A percentile compares a stretch with the other conserved stretches of the same genome.
These are phyloP conservation scores for Fusarium torulosum DNA, from an alignment of 2,329 filamentous ascomycete genomes.

Conservation along the genomic window DNA sequence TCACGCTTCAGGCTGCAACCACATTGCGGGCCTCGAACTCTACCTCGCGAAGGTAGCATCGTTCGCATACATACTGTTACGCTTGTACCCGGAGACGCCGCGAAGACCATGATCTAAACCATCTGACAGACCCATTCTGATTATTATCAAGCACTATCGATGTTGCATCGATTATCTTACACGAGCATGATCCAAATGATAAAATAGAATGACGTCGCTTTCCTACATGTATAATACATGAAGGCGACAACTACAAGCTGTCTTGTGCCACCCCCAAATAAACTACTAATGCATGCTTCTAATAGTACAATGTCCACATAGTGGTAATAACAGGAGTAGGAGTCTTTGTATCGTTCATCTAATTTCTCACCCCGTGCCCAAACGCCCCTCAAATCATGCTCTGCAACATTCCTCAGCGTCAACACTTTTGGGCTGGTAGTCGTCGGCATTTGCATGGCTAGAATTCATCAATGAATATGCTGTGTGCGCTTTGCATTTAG, in stretches of 20 bases:
- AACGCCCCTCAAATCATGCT: conserved; percentile 47
- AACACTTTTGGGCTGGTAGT: not conserved
- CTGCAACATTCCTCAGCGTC: conserved; percentile 13
- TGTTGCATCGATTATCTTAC: not conserved
- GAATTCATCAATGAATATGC: conserved; percentile 13
- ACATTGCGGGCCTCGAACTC: conserved; percentile 39
- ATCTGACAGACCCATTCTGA: not conserved
- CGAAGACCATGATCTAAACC: not conserved
- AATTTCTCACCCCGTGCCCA: conserved; percentile 47
- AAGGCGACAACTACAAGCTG: conserved; percentile 37
- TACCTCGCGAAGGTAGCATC: conserved; percentile 8
- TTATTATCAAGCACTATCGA: not conserved
- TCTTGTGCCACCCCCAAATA: conserved; percentile 28
- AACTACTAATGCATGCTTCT: conserved; percentile 47
- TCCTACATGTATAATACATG: conserved; percentile 47
- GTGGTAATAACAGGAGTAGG: conserved; percentile 48
- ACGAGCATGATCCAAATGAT: not conserved
- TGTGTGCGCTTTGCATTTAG: conserved; percentile 36
- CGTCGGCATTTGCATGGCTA: conserved; percentile 7
- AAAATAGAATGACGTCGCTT: conserved; percentile 39
- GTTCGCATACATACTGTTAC: conserved; percentile 17
- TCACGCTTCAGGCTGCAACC: conserved; percentile 29
- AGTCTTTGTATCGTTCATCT: conserved; percentile 51
- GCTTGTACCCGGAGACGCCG: not conserved
- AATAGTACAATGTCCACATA: conserved; percentile 47